Evolutionary conservation across 805 yeast species (phyloP).

Genomic region (Grigorovia humatica): DNA sequence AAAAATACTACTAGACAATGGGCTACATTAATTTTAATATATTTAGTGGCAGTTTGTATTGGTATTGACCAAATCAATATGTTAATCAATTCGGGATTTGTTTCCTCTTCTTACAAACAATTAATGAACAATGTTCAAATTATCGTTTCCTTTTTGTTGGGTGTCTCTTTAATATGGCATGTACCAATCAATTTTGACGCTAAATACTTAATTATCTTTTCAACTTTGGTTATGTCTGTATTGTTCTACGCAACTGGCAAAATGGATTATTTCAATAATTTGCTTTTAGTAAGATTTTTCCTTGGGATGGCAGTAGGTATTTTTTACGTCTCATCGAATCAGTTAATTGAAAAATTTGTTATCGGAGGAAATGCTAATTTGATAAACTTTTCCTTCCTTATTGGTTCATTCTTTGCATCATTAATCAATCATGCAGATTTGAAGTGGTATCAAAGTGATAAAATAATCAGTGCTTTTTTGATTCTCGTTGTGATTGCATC

Average conservation of each 20-base stretch:
- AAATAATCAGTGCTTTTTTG: neutral
- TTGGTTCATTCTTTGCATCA: neutral
- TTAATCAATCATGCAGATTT: neutral
- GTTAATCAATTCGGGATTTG: neutral
- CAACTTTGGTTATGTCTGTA: neutral
- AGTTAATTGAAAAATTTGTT: neutral
- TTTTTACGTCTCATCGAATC: neutral
- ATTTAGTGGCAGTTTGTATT: neutral
- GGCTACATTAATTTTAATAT: neutral
- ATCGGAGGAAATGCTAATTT: neutral
- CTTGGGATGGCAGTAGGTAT: neutral
- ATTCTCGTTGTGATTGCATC: neutral
- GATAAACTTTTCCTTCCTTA: neutral
- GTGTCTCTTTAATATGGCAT: neutral
- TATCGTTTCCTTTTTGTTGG: neutral
- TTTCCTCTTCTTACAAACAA: neutral
- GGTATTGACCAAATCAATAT: neutral
- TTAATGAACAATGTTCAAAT: neutral
- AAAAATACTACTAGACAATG: neutral
- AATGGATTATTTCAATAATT: neutral
- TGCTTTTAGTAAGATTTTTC: neutral
- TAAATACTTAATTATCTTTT: neutral
- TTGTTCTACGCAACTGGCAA: neutral
- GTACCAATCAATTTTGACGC: neutral
- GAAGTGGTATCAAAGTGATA: neutral